Base-by-base conservation (phyloP, 73 alveolate genomes). In the Paramecium caudatum region DNA sequence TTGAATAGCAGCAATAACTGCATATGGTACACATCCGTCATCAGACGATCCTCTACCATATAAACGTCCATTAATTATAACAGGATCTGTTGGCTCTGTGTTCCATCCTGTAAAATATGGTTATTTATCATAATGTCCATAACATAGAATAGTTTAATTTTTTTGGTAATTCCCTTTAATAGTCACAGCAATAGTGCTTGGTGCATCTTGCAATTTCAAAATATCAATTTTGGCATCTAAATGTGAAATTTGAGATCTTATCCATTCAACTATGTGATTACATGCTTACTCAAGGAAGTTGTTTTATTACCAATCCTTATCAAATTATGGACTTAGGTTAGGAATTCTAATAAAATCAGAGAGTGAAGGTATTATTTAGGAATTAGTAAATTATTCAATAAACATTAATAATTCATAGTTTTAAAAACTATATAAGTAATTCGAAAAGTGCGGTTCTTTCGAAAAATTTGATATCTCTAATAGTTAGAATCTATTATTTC, bases 51-150 rank as follows among this genome's bases (percentile, higher is more conserved):
- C 99, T 91, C 99, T 96, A 25, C 98, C 99, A 91, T 91, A 97
- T 3, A 96, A 91, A 36, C 91, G 90, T n/a, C 94, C 93, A 87
- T 96, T 94, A 82, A 90, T 94, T 12, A 96, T 90, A 34, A 91
- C 97, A 12, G 99, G 99, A 6, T 74, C 91, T 10, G 94, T 90
- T n/a, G 99, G 99, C 0, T 98, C 98, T 86, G 96, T 97, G n/a
- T 47, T 84, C 99, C 99, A 97, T 7, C 96, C 96, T 16, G 91
- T 90, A 82, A 95, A 83, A 82, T 90, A 97, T 4, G 99, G 99
- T 82, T 97, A 94, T 80, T 97, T 97, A 83, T 97, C 99, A 65
- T 93, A 82, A 85, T 97, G 99, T 25, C 99, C 99, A 85, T 97
- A 97, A 36, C 96, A 82, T 83, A 97, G 82, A 16, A 96, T 90